Conservation (phyloP, 2,329 filamentous ascomycete genomes). For the Teratosphaeriaceae sp. region DNA sequence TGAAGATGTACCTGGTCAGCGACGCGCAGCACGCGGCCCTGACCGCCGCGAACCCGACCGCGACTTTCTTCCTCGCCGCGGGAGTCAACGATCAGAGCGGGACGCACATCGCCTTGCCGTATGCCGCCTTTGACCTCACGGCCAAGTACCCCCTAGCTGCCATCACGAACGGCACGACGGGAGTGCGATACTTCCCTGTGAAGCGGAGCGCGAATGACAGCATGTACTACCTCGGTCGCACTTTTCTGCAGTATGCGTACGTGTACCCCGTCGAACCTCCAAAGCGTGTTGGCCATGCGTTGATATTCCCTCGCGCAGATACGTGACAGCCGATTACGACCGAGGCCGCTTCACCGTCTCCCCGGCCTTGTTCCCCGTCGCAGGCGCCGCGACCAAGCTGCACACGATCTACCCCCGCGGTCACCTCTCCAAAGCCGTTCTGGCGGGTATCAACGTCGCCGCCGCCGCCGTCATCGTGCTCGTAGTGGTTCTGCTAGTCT, state of each 20-base stretch:
- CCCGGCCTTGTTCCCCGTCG: too few relatives aligned
- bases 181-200: slow-evolving; percentile 26
- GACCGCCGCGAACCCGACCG: slow-evolving; percentile 25
- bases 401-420: too few relatives aligned
- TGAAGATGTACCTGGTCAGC: slow-evolving; percentile 34
- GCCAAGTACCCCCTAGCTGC: slow-evolving; percentile 15
- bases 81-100: background rate
- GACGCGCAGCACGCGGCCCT: slow-evolving; percentile 30
- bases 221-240: slow-evolving; percentile 23
- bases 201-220: slow-evolving; percentile 17
- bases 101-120: slow-evolving; percentile 21
- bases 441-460: too few relatives aligned
- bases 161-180: slow-evolving; percentile 12
- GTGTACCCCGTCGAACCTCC: too few relatives aligned
- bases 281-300: too few relatives aligned
- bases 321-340: too few relatives aligned
- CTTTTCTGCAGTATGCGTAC: slow-evolving; percentile 26
- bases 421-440: too few relatives aligned
- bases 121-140: slow-evolving; percentile 24
- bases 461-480: too few relatives aligned
- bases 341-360: too few relatives aligned
- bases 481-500: too few relatives aligned
- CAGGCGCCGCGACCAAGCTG: too few relatives aligned
- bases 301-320: too few relatives aligned
- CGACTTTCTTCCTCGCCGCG: slow-evolving; percentile 29